Evolutionary conservation across 1,139 yeast genomes (phyloP).

Genomic region (Kurtzmaniella quercitrusa): DNA sequence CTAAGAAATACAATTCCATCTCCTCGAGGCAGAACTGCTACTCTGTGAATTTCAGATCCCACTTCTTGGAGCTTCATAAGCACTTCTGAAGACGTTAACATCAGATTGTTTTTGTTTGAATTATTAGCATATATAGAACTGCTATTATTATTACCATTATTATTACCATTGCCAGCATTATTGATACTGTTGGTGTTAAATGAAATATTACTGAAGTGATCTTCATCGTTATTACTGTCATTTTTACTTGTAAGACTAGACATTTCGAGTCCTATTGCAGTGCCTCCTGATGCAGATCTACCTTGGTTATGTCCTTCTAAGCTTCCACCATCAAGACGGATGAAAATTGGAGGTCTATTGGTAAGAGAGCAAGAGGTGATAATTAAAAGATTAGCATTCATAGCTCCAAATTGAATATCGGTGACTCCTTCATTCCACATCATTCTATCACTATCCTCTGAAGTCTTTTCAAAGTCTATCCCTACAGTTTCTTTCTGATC

Average conservation of each 20-base stretch:
- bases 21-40: constrained; percentile 78
- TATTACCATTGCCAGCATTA: constrained; percentile 13
- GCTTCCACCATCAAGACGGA: constrained; percentile 32
- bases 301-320: constrained; percentile 19
- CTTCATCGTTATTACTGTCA: constrained; percentile 14
- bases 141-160: constrained; percentile 5
- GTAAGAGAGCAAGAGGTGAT: constrained; percentile 36
- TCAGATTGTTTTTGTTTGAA: constrained; percentile 13
- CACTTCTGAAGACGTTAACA: constrained; percentile 29
- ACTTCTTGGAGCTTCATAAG: constrained; percentile 62
- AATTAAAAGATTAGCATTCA: constrained; percentile 31
- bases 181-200: constrained; percentile 5
- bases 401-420: constrained; percentile 56
- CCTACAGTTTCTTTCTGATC: constrained; percentile 5
- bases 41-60: constrained; percentile 73
- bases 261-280: neutral
- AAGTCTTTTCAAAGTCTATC: constrained; percentile 3
- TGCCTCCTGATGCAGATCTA: constrained; percentile 14
- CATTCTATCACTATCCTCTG: constrained; percentile 28
- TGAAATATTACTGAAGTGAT: constrained; percentile 8
- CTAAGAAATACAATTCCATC: constrained; percentile 81
- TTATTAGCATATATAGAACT: constrained; percentile 9
- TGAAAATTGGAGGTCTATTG: constrained; percentile 32
- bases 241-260: constrained; percentile 16
- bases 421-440: constrained; percentile 88